phyloP scores from a whole-genome alignment of 2,329 filamentous ascomycete genomes.

The Mycogone perniciosa region DNA sequence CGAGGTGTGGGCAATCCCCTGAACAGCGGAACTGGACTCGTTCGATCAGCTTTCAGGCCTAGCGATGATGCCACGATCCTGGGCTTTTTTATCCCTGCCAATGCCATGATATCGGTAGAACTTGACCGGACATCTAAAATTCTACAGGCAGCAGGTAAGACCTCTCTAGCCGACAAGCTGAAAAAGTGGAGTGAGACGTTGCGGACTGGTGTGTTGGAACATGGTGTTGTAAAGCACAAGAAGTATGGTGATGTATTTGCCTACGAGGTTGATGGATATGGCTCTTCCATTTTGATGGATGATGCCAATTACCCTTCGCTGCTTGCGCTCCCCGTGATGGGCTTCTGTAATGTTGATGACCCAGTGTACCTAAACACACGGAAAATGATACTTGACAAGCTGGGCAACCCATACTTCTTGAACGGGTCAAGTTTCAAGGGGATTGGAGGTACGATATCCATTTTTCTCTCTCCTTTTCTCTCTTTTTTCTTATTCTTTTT shows the following conservation, averaged over 20 bases:
- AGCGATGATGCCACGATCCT: slow-evolving; percentile 93
- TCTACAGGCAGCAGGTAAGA: slow-evolving; percentile 55
- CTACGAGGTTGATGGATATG: slow-evolving; percentile 83
- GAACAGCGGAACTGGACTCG: slow-evolving; percentile 72
- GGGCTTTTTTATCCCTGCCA: slow-evolving; percentile 90
- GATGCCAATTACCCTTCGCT: slow-evolving; percentile 83
- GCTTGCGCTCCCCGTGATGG: slow-evolving; percentile 70
- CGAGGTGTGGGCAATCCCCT: slow-evolving; percentile 86
- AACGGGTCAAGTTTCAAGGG: slow-evolving; percentile 71
- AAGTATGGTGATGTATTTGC: slow-evolving; percentile 76
- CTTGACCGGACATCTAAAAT: slow-evolving; percentile 67
- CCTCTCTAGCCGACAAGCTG: slow-evolving; percentile 46
- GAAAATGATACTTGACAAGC: slow-evolving; percentile 63
- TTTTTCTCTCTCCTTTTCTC: background rate
- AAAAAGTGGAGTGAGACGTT: slow-evolving; percentile 57
- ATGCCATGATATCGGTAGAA: slow-evolving; percentile 93
- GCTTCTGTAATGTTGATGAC: slow-evolving; percentile 61
- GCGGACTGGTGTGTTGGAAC: slow-evolving; percentile 70
- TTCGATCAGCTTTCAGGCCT: slow-evolving; percentile 88
- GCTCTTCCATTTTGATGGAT: slow-evolving; percentile 77
- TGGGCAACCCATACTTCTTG: slow-evolving; percentile 85
- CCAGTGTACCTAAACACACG: slow-evolving; percentile 81
- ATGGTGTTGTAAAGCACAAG: slow-evolving; percentile 72
- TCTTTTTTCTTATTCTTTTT: background rate
- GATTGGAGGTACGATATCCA: slow-evolving; percentile 65